Conservation (phyloP, 345 rosid species). For the Salix suchowensis region DNA sequence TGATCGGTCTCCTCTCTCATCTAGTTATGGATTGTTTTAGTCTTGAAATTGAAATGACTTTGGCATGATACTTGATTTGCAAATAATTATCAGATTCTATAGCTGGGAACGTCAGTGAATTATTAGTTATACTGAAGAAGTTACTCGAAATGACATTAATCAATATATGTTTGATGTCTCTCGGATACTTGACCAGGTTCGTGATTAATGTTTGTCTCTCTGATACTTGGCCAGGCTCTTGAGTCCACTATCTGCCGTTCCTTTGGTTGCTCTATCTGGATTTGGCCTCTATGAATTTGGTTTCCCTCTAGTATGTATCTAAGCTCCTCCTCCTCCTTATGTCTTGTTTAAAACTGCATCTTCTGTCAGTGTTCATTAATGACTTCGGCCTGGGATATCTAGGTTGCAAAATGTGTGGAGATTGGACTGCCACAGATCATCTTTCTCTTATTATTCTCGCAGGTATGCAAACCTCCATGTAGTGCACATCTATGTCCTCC, state of each 20-base stretch:
- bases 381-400: constrained; percentile 14
- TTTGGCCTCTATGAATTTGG: constrained; percentile 93
- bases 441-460: constrained; percentile 72
- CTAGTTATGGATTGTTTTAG: background rate
- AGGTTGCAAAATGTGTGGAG: constrained; percentile 94
- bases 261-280: constrained; percentile 83
- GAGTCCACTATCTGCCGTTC: constrained; percentile 90
- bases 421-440: constrained; percentile 84
- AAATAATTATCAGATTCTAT: background rate
- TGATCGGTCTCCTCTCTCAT: background rate
- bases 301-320: constrained; percentile 69
- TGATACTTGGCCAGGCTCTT: constrained; percentile 46
- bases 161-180: background rate
- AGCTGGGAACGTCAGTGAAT: background rate
- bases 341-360: background rate
- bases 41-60: background rate
- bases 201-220: background rate
- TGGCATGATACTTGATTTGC: background rate
- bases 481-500: background rate
- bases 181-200: constrained; percentile 36
- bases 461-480: constrained; percentile 38
- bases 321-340: background rate
- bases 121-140: background rate
- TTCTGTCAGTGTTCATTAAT: constrained; percentile 1
- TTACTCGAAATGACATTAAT: background rate